These are phyloP conservation scores for Amaranthus palmeri DNA, from an alignment of 148 eudicot genomes.

Conservation along the genomic window DNA sequence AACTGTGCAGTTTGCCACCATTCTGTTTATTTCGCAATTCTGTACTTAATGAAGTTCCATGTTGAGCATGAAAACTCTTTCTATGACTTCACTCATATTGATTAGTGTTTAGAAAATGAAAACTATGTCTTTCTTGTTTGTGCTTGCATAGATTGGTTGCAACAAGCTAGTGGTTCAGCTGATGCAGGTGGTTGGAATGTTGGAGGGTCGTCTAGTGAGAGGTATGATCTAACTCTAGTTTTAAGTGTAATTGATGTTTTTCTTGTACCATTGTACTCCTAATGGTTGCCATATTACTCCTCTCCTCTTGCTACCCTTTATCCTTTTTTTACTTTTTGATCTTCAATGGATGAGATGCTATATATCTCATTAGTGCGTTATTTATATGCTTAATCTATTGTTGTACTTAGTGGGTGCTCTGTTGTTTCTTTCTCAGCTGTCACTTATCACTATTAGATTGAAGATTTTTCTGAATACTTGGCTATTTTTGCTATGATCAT, in stretches of 20 bases:
- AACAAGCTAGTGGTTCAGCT: conserved; percentile 53
- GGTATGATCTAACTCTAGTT: conserved; percentile 32
- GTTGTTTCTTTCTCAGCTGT: too few relatives aligned
- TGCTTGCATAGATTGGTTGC: conserved; percentile 62
- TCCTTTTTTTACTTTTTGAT: too few relatives aligned
- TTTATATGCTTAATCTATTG: too few relatives aligned
- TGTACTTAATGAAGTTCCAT: background rate
- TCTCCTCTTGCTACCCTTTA: too few relatives aligned
- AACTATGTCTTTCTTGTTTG: conserved; percentile 1
- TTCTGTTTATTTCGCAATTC: background rate
- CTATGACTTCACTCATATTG: background rate
- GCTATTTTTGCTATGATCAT: too few relatives aligned
- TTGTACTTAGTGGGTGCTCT: too few relatives aligned
- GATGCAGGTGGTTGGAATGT: conserved; percentile 49
- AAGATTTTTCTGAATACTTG: too few relatives aligned
- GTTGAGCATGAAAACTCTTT: background rate
- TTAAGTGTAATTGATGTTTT: background rate
- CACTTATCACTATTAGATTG: too few relatives aligned
- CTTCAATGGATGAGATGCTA: too few relatives aligned
- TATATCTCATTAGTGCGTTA: too few relatives aligned
- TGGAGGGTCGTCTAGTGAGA: conserved; percentile 45
- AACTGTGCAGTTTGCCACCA: background rate
- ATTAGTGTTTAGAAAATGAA: background rate
- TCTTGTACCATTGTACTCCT: too few relatives aligned
- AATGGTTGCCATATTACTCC: too few relatives aligned